Evolutionary conservation across 208 protist genomes (phyloP).

Genomic region (Leptomonas seymouri): DNA sequence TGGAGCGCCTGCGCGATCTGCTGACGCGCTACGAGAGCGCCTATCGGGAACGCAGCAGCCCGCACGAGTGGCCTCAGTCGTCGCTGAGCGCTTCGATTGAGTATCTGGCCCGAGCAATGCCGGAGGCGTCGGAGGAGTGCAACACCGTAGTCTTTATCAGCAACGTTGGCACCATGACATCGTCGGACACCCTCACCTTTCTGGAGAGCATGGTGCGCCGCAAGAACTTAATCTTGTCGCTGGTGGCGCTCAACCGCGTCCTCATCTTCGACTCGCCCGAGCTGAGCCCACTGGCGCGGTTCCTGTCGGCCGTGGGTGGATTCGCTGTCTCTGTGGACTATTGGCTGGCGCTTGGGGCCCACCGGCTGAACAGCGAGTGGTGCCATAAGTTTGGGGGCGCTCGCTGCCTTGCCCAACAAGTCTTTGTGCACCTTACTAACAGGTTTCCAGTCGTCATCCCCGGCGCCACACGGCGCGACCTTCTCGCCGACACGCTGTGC

Average conservation of each 20-base stretch:
- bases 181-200: constrained; percentile 57
- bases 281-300: constrained; percentile 67
- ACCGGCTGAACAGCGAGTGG: constrained; percentile 79
- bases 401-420: constrained; percentile 83
- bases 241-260: constrained; percentile 71
- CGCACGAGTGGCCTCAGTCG: constrained; percentile 62
- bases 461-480: constrained; percentile 37
- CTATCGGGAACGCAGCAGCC: constrained; percentile 41
- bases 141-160: constrained; percentile 72
- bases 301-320: constrained; percentile 76
- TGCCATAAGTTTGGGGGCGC: constrained; percentile 77
- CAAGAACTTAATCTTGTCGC: constrained; percentile 87
- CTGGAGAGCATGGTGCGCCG: constrained; percentile 71
- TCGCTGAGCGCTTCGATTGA: constrained; percentile 66
- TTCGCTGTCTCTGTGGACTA: constrained; percentile 83
- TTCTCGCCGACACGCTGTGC: constrained; percentile 23
- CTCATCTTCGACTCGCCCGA: constrained; percentile 59
- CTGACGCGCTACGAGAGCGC: constrained; percentile 69
- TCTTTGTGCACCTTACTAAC: constrained; percentile 87
- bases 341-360: constrained; percentile 71
- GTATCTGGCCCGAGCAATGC: constrained; percentile 64
- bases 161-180: constrained; percentile 47
- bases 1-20: constrained; percentile 45
- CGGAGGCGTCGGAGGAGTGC: constrained; percentile 66
- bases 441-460: constrained; percentile 67